Evolutionary conservation across 2,329 filamentous ascomycete genomes (phyloP).

Genomic region (Stagonosporopsis tanaceti): DNA sequence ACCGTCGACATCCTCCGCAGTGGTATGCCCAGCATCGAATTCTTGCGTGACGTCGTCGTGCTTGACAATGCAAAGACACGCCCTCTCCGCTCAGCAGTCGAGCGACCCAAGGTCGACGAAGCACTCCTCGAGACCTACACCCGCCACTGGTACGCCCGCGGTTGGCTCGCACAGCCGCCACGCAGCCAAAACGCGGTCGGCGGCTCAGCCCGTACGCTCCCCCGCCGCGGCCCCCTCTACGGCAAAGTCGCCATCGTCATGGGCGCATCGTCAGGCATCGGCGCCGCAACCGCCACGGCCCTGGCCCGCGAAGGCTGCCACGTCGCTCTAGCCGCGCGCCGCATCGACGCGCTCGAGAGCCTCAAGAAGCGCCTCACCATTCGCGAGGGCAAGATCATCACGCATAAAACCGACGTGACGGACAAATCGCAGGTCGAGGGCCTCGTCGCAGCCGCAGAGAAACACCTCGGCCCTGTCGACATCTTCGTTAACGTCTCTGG

Average conservation of each 20-base stretch:
- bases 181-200: slow-evolving; percentile 57
- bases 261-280: slow-evolving; percentile 81
- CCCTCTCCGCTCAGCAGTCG: slow-evolving; percentile 65
- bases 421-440: slow-evolving; percentile 70
- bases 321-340: slow-evolving; percentile 75
- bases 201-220: slow-evolving; percentile 54
- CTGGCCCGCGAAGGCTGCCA: slow-evolving; percentile 76
- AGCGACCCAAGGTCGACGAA: slow-evolving; percentile 73
- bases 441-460: slow-evolving; percentile 66
- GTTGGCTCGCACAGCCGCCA: slow-evolving; percentile 75
- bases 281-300: slow-evolving; percentile 74
- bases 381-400: slow-evolving; percentile 70
- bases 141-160: slow-evolving; percentile 80
- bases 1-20: slow-evolving; percentile 81
- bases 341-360: slow-evolving; percentile 71
- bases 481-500: slow-evolving; percentile 82
- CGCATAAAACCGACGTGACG: slow-evolving; percentile 77
- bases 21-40: slow-evolving; percentile 80
- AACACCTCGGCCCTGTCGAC: slow-evolving; percentile 75
- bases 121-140: slow-evolving; percentile 79
- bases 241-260: slow-evolving; percentile 79
- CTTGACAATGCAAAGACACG: slow-evolving; percentile 75
- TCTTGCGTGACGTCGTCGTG: slow-evolving; percentile 74
- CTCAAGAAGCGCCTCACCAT: slow-evolving; percentile 68
- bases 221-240: slow-evolving; percentile 66